Evolutionary conservation across 2,329 filamentous ascomycete species (phyloP).

Genomic region (Pseudogymnoascus sp.): DNA sequence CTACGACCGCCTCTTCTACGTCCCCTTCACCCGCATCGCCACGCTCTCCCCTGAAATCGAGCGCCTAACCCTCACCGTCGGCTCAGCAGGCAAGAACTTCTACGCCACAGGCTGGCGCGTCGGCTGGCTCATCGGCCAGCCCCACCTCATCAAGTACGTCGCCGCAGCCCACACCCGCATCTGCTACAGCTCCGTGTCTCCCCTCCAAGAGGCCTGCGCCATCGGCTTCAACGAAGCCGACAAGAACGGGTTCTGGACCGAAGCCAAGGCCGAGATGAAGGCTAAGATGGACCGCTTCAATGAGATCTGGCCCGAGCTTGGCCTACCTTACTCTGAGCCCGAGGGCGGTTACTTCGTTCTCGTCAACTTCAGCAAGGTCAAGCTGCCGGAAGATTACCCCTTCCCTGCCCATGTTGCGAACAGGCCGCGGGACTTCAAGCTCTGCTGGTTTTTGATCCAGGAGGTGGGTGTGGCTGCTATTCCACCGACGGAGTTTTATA

Average conservation of each 20-base stretch:
- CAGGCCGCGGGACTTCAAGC: slow-evolving; percentile 85
- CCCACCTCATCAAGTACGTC: slow-evolving; percentile 84
- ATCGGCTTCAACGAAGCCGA: slow-evolving; percentile 92
- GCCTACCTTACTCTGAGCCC: slow-evolving; percentile 60
- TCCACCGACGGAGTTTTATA: slow-evolving; percentile 96
- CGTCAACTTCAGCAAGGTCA: slow-evolving; percentile 84
- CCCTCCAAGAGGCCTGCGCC: slow-evolving; percentile 87
- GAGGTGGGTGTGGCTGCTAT: slow-evolving; percentile 94
- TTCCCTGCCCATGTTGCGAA: slow-evolving; percentile 85
- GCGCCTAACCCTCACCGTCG: slow-evolving; percentile 82
- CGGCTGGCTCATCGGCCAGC: slow-evolving; percentile 84
- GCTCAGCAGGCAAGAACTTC: slow-evolving; percentile 96
- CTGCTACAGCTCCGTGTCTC: slow-evolving; percentile 89
- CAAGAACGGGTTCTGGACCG: slow-evolving; percentile 76
- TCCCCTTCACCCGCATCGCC: slow-evolving; percentile 86
- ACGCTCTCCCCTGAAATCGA: slow-evolving; percentile 88
- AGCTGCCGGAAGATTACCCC: slow-evolving; percentile 72
- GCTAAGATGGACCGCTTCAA: slow-evolving; percentile 83
- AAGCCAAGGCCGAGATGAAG: slow-evolving; percentile 80
- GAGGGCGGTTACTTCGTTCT: slow-evolving; percentile 97
- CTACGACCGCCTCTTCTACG: slow-evolving; percentile 92
- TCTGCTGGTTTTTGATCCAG: slow-evolving; percentile 94
- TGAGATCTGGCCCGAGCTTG: slow-evolving; percentile 67
- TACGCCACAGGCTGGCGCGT: slow-evolving; percentile 97
- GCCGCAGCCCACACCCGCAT: slow-evolving; percentile 90